A percentile compares a stretch with the other conserved stretches of the same genome.
Evolutionary conservation across 2,329 filamentous ascomycete genomes (phyloP).

Genomic region (Exserohilum turcica): DNA sequence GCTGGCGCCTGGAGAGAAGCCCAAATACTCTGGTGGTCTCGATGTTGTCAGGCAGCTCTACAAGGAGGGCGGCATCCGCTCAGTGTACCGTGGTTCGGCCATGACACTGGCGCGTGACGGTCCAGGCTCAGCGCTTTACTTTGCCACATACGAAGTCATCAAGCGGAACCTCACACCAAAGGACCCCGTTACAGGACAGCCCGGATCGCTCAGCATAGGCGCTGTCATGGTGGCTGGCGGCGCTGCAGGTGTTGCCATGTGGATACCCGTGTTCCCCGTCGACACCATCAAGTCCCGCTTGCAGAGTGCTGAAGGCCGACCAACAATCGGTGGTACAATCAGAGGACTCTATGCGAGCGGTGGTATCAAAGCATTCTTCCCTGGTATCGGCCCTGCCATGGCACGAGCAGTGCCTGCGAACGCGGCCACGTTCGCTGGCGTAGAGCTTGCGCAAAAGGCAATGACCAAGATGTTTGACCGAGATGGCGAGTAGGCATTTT

Average conservation of each 20-base stretch:
- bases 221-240: slow-evolving; percentile 88
- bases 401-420: slow-evolving; percentile 94
- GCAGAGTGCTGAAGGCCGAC: slow-evolving; percentile 86
- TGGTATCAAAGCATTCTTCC: slow-evolving; percentile 92
- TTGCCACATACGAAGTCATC: slow-evolving; percentile 95
- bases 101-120: slow-evolving; percentile 95
- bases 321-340: slow-evolving; percentile 79
- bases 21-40: slow-evolving; percentile 81
- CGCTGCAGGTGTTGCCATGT: slow-evolving; percentile 94
- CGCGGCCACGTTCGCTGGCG: slow-evolving; percentile 89
- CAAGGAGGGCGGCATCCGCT: slow-evolving; percentile 84
- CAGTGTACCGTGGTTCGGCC: slow-evolving; percentile 86
- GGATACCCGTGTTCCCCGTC: slow-evolving; percentile 97
- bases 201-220: slow-evolving; percentile 77
- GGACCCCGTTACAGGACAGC: slow-evolving; percentile 71
- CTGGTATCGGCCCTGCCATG: slow-evolving; percentile 90
- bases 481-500: slow-evolving; percentile 34
- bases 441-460: slow-evolving; percentile 80
- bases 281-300: slow-evolving; percentile 95
- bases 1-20: slow-evolving; percentile 86
- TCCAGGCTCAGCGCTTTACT: slow-evolving; percentile 92
- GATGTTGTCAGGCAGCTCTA: slow-evolving; percentile 96
- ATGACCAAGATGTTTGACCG: slow-evolving; percentile 75
- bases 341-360: slow-evolving; percentile 81
- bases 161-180: slow-evolving; percentile 86